These are phyloP conservation scores for Suillus variegatus DNA, from an alignment of 768 basidiomycete species.

Conservation along the genomic window DNA sequence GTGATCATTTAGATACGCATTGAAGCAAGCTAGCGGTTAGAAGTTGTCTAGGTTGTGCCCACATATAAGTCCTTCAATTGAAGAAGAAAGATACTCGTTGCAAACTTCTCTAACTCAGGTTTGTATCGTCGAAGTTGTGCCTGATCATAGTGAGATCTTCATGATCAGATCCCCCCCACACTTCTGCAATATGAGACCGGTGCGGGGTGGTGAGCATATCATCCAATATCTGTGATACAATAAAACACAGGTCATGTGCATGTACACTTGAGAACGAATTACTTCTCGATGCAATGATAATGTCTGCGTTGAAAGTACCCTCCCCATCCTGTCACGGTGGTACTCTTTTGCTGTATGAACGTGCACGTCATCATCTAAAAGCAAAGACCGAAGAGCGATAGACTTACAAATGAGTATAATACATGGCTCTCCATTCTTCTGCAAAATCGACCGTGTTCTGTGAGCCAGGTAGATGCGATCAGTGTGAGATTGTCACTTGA, in stretches of 20 bases:
- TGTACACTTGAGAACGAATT: neutral
- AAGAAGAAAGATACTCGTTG: too few relatives aligned
- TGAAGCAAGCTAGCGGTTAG: neutral
- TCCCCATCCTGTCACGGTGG: conserved; percentile 38
- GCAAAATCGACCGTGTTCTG: conserved; percentile 42
- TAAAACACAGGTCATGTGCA: neutral
- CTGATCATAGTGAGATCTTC: conserved; percentile 50
- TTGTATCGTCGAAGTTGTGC: conserved; percentile 58
- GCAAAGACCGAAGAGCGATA: neutral
- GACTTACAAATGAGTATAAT: conserved; percentile 33
- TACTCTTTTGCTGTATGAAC: conserved; percentile 42
- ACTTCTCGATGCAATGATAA: conserved; percentile 53
- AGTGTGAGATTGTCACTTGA: neutral
- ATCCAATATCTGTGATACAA: conserved; percentile 52
- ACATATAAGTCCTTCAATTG: neutral
- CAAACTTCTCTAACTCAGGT: too few relatives aligned
- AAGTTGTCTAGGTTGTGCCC: neutral
- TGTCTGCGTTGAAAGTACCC: conserved; percentile 54
- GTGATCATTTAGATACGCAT: neutral
- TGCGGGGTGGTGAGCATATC: conserved; percentile 47
- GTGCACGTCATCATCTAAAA: neutral
- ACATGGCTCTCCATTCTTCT: conserved; percentile 57
- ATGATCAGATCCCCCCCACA: conserved; percentile 47
- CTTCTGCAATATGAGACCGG: conserved; percentile 50
- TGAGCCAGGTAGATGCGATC: conserved; percentile 13